These are phyloP conservation scores for Solanum chacoense DNA, from an alignment of 305 asterid species.

Conservation along the genomic window DNA sequence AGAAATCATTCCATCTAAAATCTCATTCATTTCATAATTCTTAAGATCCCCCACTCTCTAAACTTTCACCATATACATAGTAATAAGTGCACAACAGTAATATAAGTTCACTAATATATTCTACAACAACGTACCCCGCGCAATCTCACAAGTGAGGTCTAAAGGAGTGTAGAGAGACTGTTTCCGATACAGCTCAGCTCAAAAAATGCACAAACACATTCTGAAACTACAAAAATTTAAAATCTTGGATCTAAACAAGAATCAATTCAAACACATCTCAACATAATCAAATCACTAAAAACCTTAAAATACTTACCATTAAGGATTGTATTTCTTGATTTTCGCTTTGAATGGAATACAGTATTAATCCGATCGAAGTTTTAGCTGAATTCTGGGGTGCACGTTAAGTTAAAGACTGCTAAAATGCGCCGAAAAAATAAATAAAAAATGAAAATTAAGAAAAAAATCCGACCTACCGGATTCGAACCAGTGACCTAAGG, in stretches of 20 bases:
- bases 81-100: background rate
- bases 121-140: background rate
- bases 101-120: background rate
- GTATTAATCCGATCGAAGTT: background rate
- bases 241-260: background rate
- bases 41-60: background rate
- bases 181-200: background rate
- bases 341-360: background rate
- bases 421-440: background rate
- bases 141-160: background rate
- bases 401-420: background rate
- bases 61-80: background rate
- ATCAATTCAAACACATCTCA: background rate
- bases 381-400: background rate
- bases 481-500: constrained; percentile 5
- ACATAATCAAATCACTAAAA: background rate
- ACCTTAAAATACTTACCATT: background rate
- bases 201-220: background rate
- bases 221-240: background rate
- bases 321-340: background rate
- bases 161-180: background rate
- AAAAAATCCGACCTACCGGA: background rate
- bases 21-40: background rate
- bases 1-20: background rate
- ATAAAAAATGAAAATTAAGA: background rate